Evolutionary conservation across 2,329 filamentous ascomycete species (phyloP), one percentile per base, ranked within the genome.

Genomic region (Verticillium longisporum): DNA sequence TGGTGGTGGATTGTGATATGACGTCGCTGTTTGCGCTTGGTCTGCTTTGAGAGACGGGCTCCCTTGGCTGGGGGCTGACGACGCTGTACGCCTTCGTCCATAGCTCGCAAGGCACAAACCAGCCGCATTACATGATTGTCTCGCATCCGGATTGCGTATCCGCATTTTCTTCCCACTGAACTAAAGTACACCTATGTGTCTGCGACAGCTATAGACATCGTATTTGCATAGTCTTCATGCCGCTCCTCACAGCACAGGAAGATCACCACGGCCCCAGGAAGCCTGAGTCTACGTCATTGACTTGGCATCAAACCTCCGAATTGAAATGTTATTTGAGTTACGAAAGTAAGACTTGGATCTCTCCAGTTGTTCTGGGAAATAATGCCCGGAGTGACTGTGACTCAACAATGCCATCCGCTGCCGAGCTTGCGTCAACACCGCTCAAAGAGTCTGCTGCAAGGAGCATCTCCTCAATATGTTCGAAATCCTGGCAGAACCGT

Each of bases 401-500:
- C n/a, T 69, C 71, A 4, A 68, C 70, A 3, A 66, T 68, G 1
- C 67, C 68, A 7, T 64, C 68, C 9, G 63, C 62, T 11, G 41
- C 56, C 14, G 67, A 61, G 54, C 68, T 64, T 26, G 45, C 21
- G 4, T 53, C 56, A 73, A 72, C 4, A 63, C 65, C 64, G 72
- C 45, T 63, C 45, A 45, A 62, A 4, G 76, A 75, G 63, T 80
- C 79, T 32, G 74, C 74, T 6, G 75, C 71, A 36, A 78, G 71
- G 37, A 86, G 74, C 59, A 80, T 71, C 58, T 78, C 74, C 67
- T 87, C 83, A 2, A 84, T 70, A 58, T 80, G 77, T 69, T 84
- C 91, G 74, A 98, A 99, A 68, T 95, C 90, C 36, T 83, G 81
- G 66, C 92, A 96, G 75, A 99, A 99, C 59, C 79, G 82, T 67